Base-by-base conservation (phyloP, 2,329 filamentous ascomycete genomes). In the Fusarium algeriense region DNA sequence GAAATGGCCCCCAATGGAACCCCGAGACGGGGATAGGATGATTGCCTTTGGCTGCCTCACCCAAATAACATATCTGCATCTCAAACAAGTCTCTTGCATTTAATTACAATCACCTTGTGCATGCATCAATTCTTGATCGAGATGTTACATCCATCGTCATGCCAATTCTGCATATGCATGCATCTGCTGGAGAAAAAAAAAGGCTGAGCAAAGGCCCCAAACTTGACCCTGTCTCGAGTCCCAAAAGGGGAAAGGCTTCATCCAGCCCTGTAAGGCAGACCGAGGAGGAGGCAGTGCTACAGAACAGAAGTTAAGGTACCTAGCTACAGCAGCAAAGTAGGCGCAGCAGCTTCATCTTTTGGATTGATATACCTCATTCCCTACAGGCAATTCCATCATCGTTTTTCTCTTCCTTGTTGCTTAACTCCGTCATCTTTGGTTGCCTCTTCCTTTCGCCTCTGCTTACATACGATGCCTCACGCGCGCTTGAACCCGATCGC, bases 201-300 rank as follows among this genome's bases (percentile, higher is more conserved):
- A 4, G 45, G 46, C 56, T 53, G 60, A 59, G 60, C 43, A 60
- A 37, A 26, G 40, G 30, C 44, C 19, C 37, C 26, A n/a, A 14
- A 20, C 40, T 19, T 13, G 44, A 23, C 61, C 20, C n/a, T 23
- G 20, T 32, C 6, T 12, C 13, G 11, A 11, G 13, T 34, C 40
- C 40, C 2, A 6, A 72, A 72, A 55, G 28, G 55, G 69, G 28
- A 71, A 62, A 35, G 49, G 23, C 44, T 28, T 44, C 17, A 13
- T 35, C 57, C 67, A 73, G 70, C 70, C 70, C 70, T 73, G 70
- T 66, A 56, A 73, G 70, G 70, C 67, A 73, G 52, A 55, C 20
- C 48, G 30, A 30, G 30, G 30, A 30, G 30, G 30, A 30, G 30
- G 30, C 30, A 30, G 30, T 30, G 30, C 30, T 30, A 30, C 30